These are phyloP conservation scores for Yueomyces sinensis DNA, from an alignment of 805 yeast species.

Conservation along the genomic window DNA sequence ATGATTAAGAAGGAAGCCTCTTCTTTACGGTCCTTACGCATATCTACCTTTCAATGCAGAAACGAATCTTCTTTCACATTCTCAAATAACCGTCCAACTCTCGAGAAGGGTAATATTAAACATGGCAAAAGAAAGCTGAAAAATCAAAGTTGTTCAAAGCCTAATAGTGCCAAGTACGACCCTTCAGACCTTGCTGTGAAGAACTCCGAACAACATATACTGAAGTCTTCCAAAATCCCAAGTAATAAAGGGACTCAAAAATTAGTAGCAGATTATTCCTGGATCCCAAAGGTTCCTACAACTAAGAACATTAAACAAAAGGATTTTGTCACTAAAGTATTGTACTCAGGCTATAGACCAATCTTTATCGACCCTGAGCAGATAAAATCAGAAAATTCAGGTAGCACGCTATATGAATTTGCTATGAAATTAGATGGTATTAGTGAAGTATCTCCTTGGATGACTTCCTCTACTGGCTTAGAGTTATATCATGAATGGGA, in stretches of 20 bases:
- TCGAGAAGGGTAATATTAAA: slow-evolving; percentile 1
- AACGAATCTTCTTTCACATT: neutral
- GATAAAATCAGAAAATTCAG: neutral
- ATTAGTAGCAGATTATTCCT: slow-evolving; percentile 14
- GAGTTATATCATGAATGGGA: slow-evolving; percentile 26
- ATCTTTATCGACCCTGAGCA: slow-evolving; percentile 5
- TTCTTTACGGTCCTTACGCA: neutral
- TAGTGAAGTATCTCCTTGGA: slow-evolving; percentile 22
- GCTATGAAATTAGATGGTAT: slow-evolving; percentile 20
- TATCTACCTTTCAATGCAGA: neutral
- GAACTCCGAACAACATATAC: no score
- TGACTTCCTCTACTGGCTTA: slow-evolving; percentile 24
- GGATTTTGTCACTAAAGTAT: slow-evolving; percentile 13
- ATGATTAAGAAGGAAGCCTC: neutral
- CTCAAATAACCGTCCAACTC: neutral
- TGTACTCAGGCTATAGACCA: slow-evolving; percentile 23
- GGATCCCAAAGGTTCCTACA: slow-evolving; percentile 20
- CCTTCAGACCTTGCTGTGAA: no score
- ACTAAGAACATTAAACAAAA: slow-evolving; percentile 13
- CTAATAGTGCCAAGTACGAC: no score
- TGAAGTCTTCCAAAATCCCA: neutral
- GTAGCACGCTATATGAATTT: slow-evolving; percentile 14
- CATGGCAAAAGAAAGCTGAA: slow-evolving; percentile 5
- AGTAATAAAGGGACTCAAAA: neutral
- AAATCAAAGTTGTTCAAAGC: neutral